Conservation (phyloP, 2,329 filamentous ascomycete species). For the Lasiodiplodia sp. region DNA sequence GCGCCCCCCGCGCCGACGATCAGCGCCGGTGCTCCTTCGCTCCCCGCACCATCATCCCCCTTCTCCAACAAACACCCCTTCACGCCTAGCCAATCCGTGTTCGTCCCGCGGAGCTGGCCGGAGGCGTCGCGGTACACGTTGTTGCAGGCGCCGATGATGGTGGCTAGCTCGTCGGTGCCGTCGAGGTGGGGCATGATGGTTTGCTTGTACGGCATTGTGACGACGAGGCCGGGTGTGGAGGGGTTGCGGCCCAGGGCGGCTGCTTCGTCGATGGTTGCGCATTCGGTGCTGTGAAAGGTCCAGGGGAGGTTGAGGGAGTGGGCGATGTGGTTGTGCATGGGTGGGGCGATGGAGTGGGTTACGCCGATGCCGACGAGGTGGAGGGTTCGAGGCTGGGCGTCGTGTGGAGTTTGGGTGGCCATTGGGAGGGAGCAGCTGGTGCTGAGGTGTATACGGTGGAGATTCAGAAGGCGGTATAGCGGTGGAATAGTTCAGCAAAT, state of each 20-base stretch:
- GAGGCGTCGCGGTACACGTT: constrained; percentile 42
- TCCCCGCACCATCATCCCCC: constrained; percentile 28
- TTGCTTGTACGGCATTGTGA: constrained; percentile 56
- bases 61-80: constrained; percentile 43
- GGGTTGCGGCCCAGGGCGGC: constrained; percentile 40
- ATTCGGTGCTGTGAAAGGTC: constrained; percentile 47
- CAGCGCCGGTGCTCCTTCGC: constrained; percentile 40
- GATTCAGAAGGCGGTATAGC: too few relatives aligned
- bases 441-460: too few relatives aligned
- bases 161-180: constrained; percentile 45
- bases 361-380: constrained; percentile 52
- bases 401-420: too few relatives aligned
- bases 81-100: constrained; percentile 55
- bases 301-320: constrained; percentile 45
- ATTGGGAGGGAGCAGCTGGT: too few relatives aligned
- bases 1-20: constrained; percentile 54
- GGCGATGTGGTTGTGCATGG: constrained; percentile 52
- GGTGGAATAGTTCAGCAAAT: too few relatives aligned
- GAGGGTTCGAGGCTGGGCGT: background rate
- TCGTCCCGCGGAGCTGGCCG: constrained; percentile 46
- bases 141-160: constrained; percentile 50
- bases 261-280: constrained; percentile 43
- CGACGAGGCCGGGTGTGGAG: constrained; percentile 43
- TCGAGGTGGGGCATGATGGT: constrained; percentile 47
- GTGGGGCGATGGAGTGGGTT: constrained; percentile 50